A percentile compares a stretch with the other conserved stretches of the same genome.
Conservation (phyloP, 2,329 filamentous ascomycete species). For the Elsinoe fawcettii region DNA sequence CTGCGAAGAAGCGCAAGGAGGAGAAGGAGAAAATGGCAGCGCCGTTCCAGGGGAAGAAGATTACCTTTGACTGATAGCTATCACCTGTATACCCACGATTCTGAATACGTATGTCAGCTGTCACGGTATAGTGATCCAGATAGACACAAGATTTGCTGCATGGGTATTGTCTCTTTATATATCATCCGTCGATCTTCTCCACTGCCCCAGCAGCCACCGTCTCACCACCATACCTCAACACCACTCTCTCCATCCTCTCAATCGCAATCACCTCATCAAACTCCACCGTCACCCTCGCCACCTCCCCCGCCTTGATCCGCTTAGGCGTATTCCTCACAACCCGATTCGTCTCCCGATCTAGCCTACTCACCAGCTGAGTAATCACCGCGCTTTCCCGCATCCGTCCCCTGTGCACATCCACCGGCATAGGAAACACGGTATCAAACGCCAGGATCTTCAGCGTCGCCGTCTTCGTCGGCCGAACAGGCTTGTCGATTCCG, state of each 20-base stretch:
- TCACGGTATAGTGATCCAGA: too few relatives aligned
- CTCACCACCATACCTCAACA: conserved; percentile 69
- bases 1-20: conserved; percentile 53
- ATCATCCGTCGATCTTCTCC: conserved; percentile 39
- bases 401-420: conserved; percentile 82
- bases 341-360: conserved; percentile 74
- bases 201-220: conserved; percentile 84
- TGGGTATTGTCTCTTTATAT: neutral
- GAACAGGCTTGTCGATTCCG: conserved; percentile 52
- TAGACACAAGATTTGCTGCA: neutral
- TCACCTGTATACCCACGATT: neutral
- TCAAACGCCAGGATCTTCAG: conserved; percentile 86
- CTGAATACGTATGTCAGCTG: too few relatives aligned
- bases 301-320: conserved; percentile 68
- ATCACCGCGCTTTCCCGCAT: conserved; percentile 73
- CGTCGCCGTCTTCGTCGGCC: conserved; percentile 64
- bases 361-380: conserved; percentile 58
- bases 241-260: conserved; percentile 70
- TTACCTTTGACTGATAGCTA: conserved; percentile 50
- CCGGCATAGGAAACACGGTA: conserved; percentile 75
- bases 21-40: conserved; percentile 37
- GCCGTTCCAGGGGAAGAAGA: conserved; percentile 54
- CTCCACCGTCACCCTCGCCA: conserved; percentile 70
- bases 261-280: conserved; percentile 63
- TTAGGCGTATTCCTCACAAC: conserved; percentile 74